Base-by-base conservation (phyloP, 805 yeast species). In the Torulaspora maleeae region DNA sequence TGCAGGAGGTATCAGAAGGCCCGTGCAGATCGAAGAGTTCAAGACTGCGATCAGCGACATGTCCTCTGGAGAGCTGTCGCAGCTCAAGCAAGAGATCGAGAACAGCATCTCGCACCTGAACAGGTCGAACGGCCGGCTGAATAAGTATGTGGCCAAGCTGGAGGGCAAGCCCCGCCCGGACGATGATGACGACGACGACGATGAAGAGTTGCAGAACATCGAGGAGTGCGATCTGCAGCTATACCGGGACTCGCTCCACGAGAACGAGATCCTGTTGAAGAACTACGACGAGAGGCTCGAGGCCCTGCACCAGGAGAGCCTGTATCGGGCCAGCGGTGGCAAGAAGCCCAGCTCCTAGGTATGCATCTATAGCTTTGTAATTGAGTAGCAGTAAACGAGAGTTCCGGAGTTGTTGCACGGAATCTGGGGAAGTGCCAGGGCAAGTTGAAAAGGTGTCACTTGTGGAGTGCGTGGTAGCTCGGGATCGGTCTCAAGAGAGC, bases 211-310 rank as follows among this genome's bases (percentile, higher is more conserved):
- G 17, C 59, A 57, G 17, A 56, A 63, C 9, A 61, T 65, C 24
- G 67, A 68, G 16, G 67, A 64, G 4, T 69, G 69, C 10, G 87
- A 82, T 55, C 56, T 68, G n/a, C 60, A 65, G 12, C 56, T 83
- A 12, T 83, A 76, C 61, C 59, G 54, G 5, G 83, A 78, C n/a
- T 72, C 82, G 8, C 70, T 81, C 13, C 54, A 58, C 7, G 90
- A 83, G 51, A 83, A 83, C 59, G 63, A 68, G 10, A 57, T 60
- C 2, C 84, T 82, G n/a, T 65, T 82, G 17, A 53, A 60, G 2
- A 80, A 76, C 55, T 82, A 81, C 56, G 47, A 59, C 9, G 67
- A 69, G 30, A 64, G 83, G 47, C 56, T 80, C 3, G 66, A 62
- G 2, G 70, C 72, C 0, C 56, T 82, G 15, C 68, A 71, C 27